A percentile compares a stretch with the other conserved stretches of the same genome.
Evolutionary conservation across 257 asterid species (phyloP).

Genomic region (Penstemon newberryi): DNA sequence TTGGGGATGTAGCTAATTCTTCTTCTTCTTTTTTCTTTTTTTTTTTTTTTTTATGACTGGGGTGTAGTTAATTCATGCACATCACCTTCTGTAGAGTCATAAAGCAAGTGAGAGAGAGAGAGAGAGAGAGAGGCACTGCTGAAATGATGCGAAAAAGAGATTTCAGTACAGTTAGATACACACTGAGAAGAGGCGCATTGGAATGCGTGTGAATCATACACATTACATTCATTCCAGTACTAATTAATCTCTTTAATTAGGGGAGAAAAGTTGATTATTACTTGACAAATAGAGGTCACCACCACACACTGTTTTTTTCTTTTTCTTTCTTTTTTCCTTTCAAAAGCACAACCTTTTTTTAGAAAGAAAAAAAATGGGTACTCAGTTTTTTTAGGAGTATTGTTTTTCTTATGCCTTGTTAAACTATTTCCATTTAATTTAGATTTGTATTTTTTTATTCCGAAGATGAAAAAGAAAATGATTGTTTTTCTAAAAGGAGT

Average conservation of each 20-base stretch:
- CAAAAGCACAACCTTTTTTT: slow-evolving; percentile 33
- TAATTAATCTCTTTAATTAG: slow-evolving; percentile 24
- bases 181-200: slow-evolving; percentile 32
- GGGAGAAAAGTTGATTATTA: slow-evolving; percentile 9
- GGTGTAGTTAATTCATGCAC: slow-evolving; percentile 29
- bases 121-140: slow-evolving; percentile 24
- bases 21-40: no score
- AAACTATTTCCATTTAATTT: no score
- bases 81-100: slow-evolving; percentile 16
- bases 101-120: slow-evolving; percentile 23
- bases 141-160: slow-evolving; percentile 30
- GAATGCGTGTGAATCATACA: slow-evolving; percentile 44
- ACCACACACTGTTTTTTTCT: neutral
- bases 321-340: neutral
- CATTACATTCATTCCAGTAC: slow-evolving; percentile 27
- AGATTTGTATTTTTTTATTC: no score
- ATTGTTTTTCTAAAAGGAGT: neutral
- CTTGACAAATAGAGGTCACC: slow-evolving; percentile 20
- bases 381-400: no score
- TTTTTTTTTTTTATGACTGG: no score
- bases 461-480: no score
- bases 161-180: slow-evolving; percentile 29
- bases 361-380: no score
- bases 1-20: no score
- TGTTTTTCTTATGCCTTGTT: no score